Conservation (phyloP, 1,284 basidiomycete species). For the Ustilago xerochloae region DNA sequence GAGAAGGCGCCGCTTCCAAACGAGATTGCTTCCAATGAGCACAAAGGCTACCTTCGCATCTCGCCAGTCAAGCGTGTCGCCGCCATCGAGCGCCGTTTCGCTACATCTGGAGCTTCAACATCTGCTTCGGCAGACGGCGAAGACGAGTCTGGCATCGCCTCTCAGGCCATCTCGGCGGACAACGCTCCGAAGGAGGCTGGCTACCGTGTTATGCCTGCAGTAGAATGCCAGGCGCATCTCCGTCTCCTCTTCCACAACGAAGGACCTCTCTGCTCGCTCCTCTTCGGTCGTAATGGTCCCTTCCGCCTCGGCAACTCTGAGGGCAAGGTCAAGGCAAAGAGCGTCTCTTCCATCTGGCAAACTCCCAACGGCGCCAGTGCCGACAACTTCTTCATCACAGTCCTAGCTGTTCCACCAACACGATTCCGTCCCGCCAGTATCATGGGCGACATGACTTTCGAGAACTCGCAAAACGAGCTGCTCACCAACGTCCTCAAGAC, state of each 20-base stretch:
- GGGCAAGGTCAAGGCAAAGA: slow-evolving; percentile 35
- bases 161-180: slow-evolving; percentile 48
- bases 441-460: slow-evolving; percentile 92
- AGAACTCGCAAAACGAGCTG: slow-evolving; percentile 97
- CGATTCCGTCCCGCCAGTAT: slow-evolving; percentile 94
- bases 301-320: slow-evolving; percentile 70
- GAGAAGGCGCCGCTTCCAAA: slow-evolving; percentile 70
- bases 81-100: slow-evolving; percentile 35
- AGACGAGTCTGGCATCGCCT: slow-evolving; percentile 25
- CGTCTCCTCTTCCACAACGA: slow-evolving; percentile 89
- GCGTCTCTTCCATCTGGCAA: slow-evolving; percentile 30
- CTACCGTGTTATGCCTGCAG: slow-evolving; percentile 82
- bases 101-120: slow-evolving; percentile 19
- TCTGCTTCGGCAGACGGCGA: slow-evolving; percentile 22
- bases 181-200: slow-evolving; percentile 56
- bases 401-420: slow-evolving; percentile 89
- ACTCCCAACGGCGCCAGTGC: slow-evolving; percentile 74
- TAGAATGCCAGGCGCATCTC: slow-evolving; percentile 93
- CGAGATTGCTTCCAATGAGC: slow-evolving; percentile 42
- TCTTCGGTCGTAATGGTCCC: slow-evolving; percentile 92
- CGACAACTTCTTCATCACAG: slow-evolving; percentile 98
- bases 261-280: slow-evolving; percentile 80
- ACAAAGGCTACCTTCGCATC: slow-evolving; percentile 38
- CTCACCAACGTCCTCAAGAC: slow-evolving; percentile 85
- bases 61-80: slow-evolving; percentile 57